Percentiles rank a stretch among this genome's conserved stretches.
These are phyloP conservation scores for Dendrobium catenatum DNA, from an alignment of 106 monocot genomes.

Conservation along the genomic window DNA sequence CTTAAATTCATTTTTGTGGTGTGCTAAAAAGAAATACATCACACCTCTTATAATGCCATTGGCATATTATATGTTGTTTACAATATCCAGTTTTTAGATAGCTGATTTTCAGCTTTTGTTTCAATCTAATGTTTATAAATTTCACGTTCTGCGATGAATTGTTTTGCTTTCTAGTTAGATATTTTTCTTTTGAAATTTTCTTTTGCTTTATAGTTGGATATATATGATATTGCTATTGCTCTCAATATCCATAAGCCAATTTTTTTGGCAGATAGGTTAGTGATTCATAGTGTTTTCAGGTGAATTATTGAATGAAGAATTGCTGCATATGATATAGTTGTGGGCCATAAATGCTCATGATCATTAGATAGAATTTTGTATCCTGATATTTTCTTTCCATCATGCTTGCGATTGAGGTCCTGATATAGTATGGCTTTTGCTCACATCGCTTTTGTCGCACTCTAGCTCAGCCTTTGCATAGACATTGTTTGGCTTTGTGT, in stretches of 20 bases:
- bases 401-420: too few species aligned
- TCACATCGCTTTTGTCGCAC: too few species aligned
- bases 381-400: too few species aligned
- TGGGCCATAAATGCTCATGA: background rate
- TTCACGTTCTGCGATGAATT: background rate
- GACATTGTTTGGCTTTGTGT: too few species aligned
- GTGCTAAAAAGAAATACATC: too few species aligned
- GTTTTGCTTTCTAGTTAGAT: background rate
- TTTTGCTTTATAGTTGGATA: background rate
- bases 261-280: background rate
- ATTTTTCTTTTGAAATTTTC: background rate
- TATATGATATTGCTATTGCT: background rate
- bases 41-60: too few species aligned
- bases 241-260: background rate
- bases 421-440: too few species aligned
- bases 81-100: background rate
- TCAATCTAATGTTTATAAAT: background rate
- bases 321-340: background rate
- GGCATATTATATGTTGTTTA: too few species aligned
- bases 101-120: background rate
- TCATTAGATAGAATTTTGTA: too few species aligned
- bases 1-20: too few species aligned
- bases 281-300: background rate
- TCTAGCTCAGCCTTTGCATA: too few species aligned
- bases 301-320: background rate